Percentiles rank a stretch among this genome's conserved stretches.
phyloP scores from a whole-genome alignment of 1,139 yeast species.

The Yamadazyma oceani region DNA sequence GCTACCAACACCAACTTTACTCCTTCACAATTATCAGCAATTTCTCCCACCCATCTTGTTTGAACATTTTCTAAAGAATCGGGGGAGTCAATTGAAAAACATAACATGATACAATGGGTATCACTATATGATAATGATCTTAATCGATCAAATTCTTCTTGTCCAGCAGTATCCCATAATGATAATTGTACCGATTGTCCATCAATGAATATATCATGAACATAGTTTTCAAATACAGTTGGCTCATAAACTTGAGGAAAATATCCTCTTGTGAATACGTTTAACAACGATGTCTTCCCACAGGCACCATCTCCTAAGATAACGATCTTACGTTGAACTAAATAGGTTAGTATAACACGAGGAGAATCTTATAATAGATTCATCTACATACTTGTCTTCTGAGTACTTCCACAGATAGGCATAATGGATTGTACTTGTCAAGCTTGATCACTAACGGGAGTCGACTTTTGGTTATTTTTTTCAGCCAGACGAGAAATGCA shows the following conservation, averaged over 20 bases:
- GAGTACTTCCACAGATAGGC: slow-evolving; percentile 72
- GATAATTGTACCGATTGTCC: slow-evolving; percentile 91
- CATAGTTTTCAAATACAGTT: slow-evolving; percentile 95
- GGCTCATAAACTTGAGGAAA: slow-evolving; percentile 99
- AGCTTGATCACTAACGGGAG: not conserved
- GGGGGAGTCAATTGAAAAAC: slow-evolving; percentile 91
- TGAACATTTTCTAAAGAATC: slow-evolving; percentile 95
- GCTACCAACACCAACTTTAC: slow-evolving; percentile 93
- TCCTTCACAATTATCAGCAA: slow-evolving; percentile 95
- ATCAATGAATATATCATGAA: slow-evolving; percentile 94
- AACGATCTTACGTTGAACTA: slow-evolving; percentile 85
- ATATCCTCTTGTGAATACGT: slow-evolving; percentile 95
- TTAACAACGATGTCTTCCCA: slow-evolving; percentile 58
- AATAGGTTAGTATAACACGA: slow-evolving; percentile 4
- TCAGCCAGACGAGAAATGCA: not conserved
- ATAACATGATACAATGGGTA: slow-evolving; percentile 94
- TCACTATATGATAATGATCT: slow-evolving; percentile 90
- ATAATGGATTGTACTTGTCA: slow-evolving; percentile 25
- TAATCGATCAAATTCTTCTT: slow-evolving; percentile 93
- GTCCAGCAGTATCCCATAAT: slow-evolving; percentile 99
- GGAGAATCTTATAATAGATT: no score
- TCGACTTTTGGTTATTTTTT: no score
- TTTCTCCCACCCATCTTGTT: slow-evolving; percentile 93
- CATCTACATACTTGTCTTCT: slow-evolving; percentile 61
- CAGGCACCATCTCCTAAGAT: slow-evolving; percentile 96